These are phyloP conservation scores for Pichia sp. DNA, from an alignment of 1,139 yeast species.

Conservation along the genomic window DNA sequence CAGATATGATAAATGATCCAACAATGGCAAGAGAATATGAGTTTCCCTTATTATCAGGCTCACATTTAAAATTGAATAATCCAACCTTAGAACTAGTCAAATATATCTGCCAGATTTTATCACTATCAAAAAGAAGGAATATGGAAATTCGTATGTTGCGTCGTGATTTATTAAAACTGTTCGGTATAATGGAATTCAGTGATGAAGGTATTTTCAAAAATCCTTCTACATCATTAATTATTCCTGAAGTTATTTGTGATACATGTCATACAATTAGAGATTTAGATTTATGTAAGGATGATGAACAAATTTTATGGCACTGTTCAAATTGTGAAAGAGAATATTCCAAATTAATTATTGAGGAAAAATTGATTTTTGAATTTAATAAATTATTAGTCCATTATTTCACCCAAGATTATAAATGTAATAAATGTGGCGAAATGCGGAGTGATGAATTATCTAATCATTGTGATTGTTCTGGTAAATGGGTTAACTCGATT, in stretches of 20 bases:
- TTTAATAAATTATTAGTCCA: conserved; percentile 49
- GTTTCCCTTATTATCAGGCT: conserved; percentile 71
- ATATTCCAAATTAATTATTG: conserved; percentile 64
- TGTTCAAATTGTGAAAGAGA: conserved; percentile 66
- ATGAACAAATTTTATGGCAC: conserved; percentile 44
- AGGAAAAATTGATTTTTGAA: conserved; percentile 70
- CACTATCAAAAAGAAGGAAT: conserved; percentile 56
- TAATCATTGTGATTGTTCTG: conserved; percentile 80
- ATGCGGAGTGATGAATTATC: conserved; percentile 67
- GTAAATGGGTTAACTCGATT: conserved; percentile 66
- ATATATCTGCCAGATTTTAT: conserved; percentile 64
- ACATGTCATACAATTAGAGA: conserved; percentile 72
- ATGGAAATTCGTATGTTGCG: conserved; percentile 73
- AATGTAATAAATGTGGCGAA: conserved; percentile 69
- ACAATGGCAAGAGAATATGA: conserved; percentile 58
- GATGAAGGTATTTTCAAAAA: conserved; percentile 66
- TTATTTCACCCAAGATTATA: conserved; percentile 73
- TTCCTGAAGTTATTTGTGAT: conserved; percentile 71
- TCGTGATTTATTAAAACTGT: conserved; percentile 61
- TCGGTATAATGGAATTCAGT: conserved; percentile 83
- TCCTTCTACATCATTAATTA: conserved; percentile 64
- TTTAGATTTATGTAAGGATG: conserved; percentile 76
- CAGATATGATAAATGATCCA: conserved; percentile 65
- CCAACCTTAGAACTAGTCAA: conserved; percentile 81
- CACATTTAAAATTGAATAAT: conserved; percentile 52